Evolutionary conservation across 192 early-diverging fungal species (phyloP), one percentile per base, ranked within the genome.

Genomic region (Coemansia sp.): DNA sequence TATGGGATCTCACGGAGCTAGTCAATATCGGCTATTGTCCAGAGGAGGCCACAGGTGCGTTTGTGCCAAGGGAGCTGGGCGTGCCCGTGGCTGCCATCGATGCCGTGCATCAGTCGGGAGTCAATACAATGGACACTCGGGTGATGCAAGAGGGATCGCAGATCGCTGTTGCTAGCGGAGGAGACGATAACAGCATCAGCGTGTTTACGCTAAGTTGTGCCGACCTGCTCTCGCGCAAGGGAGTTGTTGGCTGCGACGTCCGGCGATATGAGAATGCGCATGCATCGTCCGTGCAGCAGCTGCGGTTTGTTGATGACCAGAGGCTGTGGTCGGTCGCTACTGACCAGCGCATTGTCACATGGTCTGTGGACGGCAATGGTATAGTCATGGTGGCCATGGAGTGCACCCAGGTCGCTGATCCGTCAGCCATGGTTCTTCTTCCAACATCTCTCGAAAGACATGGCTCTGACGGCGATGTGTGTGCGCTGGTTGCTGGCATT

Each of bases 181-280:
- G 92, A 4, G 92, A 94, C 49, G 90, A 93, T 65, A 89, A 90
- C 68, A 73, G 82, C 0, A 30, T 91, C 18, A 58, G 69, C 20
- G 65, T 68, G 2, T 58, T 42, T 18, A 42, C 39, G 1, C 61
- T 13, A 50, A 47, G 51, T 19, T 85, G 28, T 34, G 4, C 23
- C 39, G 29, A 4, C 11, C 62, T 28, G 32, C 72, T 28, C 29
- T 6, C 6, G 16, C 67, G 67, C 58, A n/a, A 58, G 50, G 20
- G 32, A 27, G 35, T n/a, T 23, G 2, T 7, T 2, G 25, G 46
- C 4, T 47, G 3, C 18, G 54, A 29, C 16, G 58, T 77, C 22
- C 47, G 61, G 0, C 71, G 58, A 24, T 70, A 83, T 30, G 51
- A 62, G 0, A 49, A 55, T 48, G 83, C 86, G 1, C 91, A 92